A percentile compares a stretch with the other conserved stretches of the same genome.
These are phyloP conservation scores for Grosmannia huntii DNA, from an alignment of 2,329 filamentous ascomycete species.

Conservation along the genomic window DNA sequence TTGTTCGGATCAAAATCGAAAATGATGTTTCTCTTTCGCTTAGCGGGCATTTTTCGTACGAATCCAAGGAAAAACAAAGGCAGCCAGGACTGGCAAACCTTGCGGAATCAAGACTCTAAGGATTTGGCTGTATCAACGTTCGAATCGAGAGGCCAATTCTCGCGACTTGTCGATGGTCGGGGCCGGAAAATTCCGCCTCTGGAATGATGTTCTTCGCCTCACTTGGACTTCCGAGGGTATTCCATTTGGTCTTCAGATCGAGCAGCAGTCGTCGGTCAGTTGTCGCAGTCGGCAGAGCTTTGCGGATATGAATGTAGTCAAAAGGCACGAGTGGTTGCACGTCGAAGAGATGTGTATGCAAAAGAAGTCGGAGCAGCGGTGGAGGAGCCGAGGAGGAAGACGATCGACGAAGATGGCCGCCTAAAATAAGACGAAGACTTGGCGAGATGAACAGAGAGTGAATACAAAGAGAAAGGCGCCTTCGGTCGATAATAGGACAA, in stretches of 20 bases:
- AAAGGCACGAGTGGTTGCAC: neutral
- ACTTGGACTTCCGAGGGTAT: neutral
- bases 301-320: neutral
- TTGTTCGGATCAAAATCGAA: constrained; percentile 51
- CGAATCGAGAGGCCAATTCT: neutral
- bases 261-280: neutral
- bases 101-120: neutral
- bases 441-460: neutral
- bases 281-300: neutral
- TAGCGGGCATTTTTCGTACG: constrained; percentile 28
- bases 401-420: neutral
- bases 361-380: neutral
- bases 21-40: constrained; percentile 43
- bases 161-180: neutral
- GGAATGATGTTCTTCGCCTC: neutral
- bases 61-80: neutral
- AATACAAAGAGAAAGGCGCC: neutral
- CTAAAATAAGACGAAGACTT: neutral
- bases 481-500: neutral
- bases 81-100: neutral
- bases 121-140: neutral
- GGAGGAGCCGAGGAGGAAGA: neutral
- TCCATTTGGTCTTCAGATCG: neutral
- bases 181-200: neutral
- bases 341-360: neutral